phyloP scores from a whole-genome alignment of 2,329 filamentous ascomycete genomes.

The Fusarium haematococcum region DNA sequence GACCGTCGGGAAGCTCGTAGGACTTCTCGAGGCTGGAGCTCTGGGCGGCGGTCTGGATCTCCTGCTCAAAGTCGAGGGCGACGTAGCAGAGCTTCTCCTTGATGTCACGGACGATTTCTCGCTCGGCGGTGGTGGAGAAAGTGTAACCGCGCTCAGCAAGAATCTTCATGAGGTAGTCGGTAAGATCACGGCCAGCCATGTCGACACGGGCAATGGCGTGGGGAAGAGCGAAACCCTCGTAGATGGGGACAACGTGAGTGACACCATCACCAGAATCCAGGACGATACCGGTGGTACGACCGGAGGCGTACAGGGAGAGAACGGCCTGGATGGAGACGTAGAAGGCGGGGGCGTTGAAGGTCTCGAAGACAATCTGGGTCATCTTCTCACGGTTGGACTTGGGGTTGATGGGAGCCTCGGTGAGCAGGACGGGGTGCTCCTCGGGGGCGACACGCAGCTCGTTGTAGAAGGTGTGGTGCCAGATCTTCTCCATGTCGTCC shows the following conservation, averaged over 20 bases:
- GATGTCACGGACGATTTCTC: conserved; percentile 99
- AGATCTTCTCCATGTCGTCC: conserved; percentile 99
- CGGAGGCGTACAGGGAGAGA: conserved; percentile 98
- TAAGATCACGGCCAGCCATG: conserved; percentile 99
- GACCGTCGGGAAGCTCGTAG: conserved; percentile 98
- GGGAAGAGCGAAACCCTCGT: conserved; percentile 99
- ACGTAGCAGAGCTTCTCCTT: conserved; percentile 99
- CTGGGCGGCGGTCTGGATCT: conserved; percentile 99
- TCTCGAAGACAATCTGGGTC: conserved; percentile 99
- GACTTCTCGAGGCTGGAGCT: conserved; percentile 99
- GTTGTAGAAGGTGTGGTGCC: conserved; percentile 99
- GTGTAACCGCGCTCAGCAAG: conserved; percentile 99
- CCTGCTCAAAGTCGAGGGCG: conserved; percentile 99
- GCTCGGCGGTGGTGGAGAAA: conserved; percentile 99
- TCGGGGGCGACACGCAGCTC: conserved; percentile 99
- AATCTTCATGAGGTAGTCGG: conserved; percentile 99
- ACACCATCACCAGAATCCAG: conserved; percentile 99
- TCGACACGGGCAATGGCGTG: conserved; percentile 99
- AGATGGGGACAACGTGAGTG: conserved; percentile 99
- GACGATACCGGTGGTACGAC: conserved; percentile 99
- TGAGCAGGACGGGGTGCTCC: conserved; percentile 99
- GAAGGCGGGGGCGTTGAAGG: conserved; percentile 99
- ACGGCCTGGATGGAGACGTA: conserved; percentile 99
- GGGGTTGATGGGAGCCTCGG: conserved; percentile 99
- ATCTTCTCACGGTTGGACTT: conserved; percentile 99